Evolutionary conservation across 2,329 filamentous ascomycete species (phyloP).

Genomic region (Dothideomycetes sp.): DNA sequence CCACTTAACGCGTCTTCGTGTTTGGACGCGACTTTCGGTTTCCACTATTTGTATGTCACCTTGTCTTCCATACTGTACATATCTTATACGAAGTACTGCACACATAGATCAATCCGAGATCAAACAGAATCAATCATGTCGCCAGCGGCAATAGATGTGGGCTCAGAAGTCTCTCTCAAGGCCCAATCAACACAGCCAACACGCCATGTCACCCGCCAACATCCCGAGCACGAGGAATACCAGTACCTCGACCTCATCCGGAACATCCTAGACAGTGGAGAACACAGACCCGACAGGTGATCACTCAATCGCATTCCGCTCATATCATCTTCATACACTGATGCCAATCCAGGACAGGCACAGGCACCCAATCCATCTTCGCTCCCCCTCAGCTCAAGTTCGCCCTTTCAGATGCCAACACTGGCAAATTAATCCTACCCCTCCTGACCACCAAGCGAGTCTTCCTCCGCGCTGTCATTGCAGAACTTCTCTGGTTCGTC

Average conservation of each 20-base stretch:
- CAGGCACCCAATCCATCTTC: slow-evolving; percentile 82
- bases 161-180: slow-evolving; percentile 14
- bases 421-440: slow-evolving; percentile 60
- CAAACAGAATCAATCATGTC: slow-evolving; percentile 15
- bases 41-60: not conserved
- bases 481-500: slow-evolving; percentile 94
- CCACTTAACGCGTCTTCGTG: slow-evolving; percentile 5
- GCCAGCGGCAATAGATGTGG: slow-evolving; percentile 18
- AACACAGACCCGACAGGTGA: slow-evolving; percentile 79
- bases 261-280: slow-evolving; percentile 70
- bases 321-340: not conserved
- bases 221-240: slow-evolving; percentile 63
- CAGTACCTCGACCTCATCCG: slow-evolving; percentile 88
- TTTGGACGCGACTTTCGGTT: slow-evolving; percentile 1
- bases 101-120: not conserved
- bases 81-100: no score
- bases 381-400: slow-evolving; percentile 82
- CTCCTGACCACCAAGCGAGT: slow-evolving; percentile 97
- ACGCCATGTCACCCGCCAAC: slow-evolving; percentile 14
- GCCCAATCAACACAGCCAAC: slow-evolving; percentile 10
- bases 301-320: not conserved
- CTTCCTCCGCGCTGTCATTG: slow-evolving; percentile 79
- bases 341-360: slow-evolving; percentile 58
- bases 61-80: not conserved
- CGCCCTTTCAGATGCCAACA: slow-evolving; percentile 51